Base-by-base conservation (phyloP, 257 asterid genomes). In the Salvia miltiorrhiza region DNA sequence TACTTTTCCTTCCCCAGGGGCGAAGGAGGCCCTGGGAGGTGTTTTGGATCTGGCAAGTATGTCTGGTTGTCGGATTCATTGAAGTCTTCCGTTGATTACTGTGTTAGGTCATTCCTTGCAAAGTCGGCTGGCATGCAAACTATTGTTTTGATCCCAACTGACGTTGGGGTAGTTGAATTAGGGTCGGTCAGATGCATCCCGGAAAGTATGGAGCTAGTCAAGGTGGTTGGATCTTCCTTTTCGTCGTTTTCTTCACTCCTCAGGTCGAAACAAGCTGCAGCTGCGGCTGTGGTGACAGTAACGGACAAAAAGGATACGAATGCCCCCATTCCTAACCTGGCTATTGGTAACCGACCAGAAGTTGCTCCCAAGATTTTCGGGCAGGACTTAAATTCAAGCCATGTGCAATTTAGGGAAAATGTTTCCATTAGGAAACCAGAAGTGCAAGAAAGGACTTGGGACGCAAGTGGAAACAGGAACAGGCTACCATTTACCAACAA, bases 101-200 rank as follows among this genome's bases (percentile, higher is more conserved):
- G 97, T 5, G 89, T 86, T 47, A 84, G 99, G 74, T 89, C 99
- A 2, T 86, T 78, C 69, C 90, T 94, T 44, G 92, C 96, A 5
- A 86, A 88, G 81, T 83, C 87, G 32, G 97, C 99, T 54, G 90
- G 95, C 61, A 87, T 91, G 81, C 96, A 84, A 50, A 94, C 99
- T 14, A 76, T 94, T 40, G 96, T 85, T 44, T 67, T 94, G 87
- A 77, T 94, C 50, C 99, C 99, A 41, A 89, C 96, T 41, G 91
- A 86, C 64, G 74, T 86, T 11, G 97, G 99, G 6, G 99, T 94
- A 5, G 93, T 94, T 65, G 99, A 94, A 67, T 79, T 94, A 65
- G 99, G 99, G 1, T 94, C 99, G 0, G 88, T 89, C 11, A 89
- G 91, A 67, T 75, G 84, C 64, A 78, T 91, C 12, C 92, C 91